Conservation (phyloP, 2,329 filamentous ascomycete species). For the Torrubiellomyces zombiae region DNA sequence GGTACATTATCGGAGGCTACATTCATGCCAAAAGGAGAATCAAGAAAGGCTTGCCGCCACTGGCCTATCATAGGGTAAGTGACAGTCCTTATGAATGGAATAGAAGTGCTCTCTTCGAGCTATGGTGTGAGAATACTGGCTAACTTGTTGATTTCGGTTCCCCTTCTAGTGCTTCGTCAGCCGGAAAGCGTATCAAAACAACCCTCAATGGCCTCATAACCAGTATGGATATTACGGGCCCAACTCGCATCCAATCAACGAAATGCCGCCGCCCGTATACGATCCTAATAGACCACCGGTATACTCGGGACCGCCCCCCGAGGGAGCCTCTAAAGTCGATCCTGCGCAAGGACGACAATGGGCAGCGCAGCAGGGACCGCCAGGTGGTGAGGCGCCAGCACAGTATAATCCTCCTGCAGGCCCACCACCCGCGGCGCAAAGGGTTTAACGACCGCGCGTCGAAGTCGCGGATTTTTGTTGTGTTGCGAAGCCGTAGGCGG, state of each 20-base stretch:
- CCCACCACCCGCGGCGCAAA: conserved; percentile 24
- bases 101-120: no score
- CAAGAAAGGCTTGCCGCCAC: conserved; percentile 44
- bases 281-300: conserved; percentile 39
- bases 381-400: conserved; percentile 8
- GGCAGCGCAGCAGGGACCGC: conserved; percentile 10
- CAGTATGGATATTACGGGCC: conserved; percentile 8
- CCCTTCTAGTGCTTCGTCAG: conserved; percentile 42
- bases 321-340: conserved; percentile 34
- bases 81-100: no score
- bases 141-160: neutral
- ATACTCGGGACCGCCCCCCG: conserved; percentile 33
- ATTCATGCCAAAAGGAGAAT: conserved; percentile 53
- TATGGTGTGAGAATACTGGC: no score
- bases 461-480: no score
- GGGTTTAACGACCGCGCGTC: no score
- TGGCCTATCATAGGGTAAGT: conserved; percentile 54
- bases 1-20: conserved; percentile 52
- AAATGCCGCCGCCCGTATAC: conserved; percentile 39
- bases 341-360: conserved; percentile 24
- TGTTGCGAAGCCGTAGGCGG: no score
- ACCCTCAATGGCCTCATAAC: no score
- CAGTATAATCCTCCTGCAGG: conserved; percentile 28
- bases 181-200: conserved; percentile 27
- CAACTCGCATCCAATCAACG: conserved; percentile 29